These are phyloP conservation scores for Ophiosphaerella korrae DNA, from an alignment of 2,329 filamentous ascomycete species.

Conservation along the genomic window DNA sequence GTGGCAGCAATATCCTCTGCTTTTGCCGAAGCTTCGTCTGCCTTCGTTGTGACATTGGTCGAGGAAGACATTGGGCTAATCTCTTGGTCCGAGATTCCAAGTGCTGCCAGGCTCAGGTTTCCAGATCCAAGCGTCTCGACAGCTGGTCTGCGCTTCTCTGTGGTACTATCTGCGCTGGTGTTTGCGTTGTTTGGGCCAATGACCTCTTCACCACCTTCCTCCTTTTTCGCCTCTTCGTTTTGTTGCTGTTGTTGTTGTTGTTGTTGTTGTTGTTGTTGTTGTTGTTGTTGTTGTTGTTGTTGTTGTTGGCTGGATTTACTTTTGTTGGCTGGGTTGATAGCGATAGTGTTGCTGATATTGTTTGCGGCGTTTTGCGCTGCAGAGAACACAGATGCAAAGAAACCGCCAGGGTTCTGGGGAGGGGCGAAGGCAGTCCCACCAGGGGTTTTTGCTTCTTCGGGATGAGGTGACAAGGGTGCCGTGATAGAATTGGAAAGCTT, in stretches of 20 bases:
- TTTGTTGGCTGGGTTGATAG: constrained; percentile 62
- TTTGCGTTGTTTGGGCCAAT: constrained; percentile 42
- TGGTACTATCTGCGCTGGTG: constrained; percentile 19
- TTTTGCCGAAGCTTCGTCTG: constrained; percentile 61
- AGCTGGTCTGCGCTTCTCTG: constrained; percentile 66
- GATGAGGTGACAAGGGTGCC: constrained; percentile 73
- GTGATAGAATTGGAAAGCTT: constrained; percentile 79
- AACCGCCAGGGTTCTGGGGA: constrained; percentile 58
- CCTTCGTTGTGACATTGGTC: constrained; percentile 58
- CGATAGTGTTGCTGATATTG: constrained; percentile 74
- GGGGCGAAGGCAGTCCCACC: constrained; percentile 57
- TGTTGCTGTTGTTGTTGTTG: too few species aligned
- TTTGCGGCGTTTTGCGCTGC: constrained; percentile 91
- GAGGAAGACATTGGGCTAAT: constrained; percentile 63
- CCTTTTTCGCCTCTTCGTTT: constrained; percentile 33
- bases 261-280: too few species aligned
- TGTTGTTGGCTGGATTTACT: constrained; percentile 53
- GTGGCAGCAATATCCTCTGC: constrained; percentile 64
- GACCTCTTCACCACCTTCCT: constrained; percentile 49
- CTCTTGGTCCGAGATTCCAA: constrained; percentile 74
- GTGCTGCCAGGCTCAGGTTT: constrained; percentile 84
- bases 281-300: too few species aligned
- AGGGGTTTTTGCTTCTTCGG: constrained; percentile 69
- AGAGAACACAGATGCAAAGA: constrained; percentile 93
- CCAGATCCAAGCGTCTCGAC: constrained; percentile 88